Evolutionary conservation across 2,329 filamentous ascomycete genomes (phyloP), one percentile per base, ranked within the genome.

Genomic region (Fusarium liriodendri): DNA sequence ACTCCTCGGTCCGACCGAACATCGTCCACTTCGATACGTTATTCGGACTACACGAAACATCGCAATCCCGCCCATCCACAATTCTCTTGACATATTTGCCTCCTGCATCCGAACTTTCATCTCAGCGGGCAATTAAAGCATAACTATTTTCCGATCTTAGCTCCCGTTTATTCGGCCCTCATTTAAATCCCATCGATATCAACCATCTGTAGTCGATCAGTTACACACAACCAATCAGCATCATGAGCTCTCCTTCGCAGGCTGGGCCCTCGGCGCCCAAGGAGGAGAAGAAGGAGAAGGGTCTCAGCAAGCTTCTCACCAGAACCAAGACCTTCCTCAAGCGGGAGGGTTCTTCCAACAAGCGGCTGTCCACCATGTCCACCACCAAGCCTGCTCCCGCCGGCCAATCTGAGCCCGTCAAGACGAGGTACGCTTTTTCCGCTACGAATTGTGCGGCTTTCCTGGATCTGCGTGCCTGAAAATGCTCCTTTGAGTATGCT

Each of bases 261-360:
- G 79, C 78, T 58, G 82, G 82, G 74, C 80, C 82, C 42, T 82
- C 80, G 40, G 71, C 73, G 63, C 79, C 81, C 60, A 80, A 79
- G 69, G 75, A 77, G 60, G 79, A 80, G 52, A 83, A 81, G 76
- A 84, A 85, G 75, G 87, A 85, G 81, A 87, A 83, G 78, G 84
- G 85, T 14, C 74, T 89, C 32, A 84, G 84, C 64, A 88, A 83
- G 76, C 81, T 89, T 22, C 70, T 89, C 35, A 84, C 84, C 38
- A 83, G 86, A 38, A 83, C 88, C 77, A 89, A 85, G 83, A 86
- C 86, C 4, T 86, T 87, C 35, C 82, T 89, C 54, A 88, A 75
- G 72, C 57, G 83, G 69, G 85, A 86, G 14, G 63, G 78, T 33
- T 78, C 75, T 25, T 74, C 71, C 14, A 77, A 80, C 9, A 81